Base-by-base conservation (phyloP, 495 filamentous ascomycete genomes). In the Penicillium pancosmium region DNA sequence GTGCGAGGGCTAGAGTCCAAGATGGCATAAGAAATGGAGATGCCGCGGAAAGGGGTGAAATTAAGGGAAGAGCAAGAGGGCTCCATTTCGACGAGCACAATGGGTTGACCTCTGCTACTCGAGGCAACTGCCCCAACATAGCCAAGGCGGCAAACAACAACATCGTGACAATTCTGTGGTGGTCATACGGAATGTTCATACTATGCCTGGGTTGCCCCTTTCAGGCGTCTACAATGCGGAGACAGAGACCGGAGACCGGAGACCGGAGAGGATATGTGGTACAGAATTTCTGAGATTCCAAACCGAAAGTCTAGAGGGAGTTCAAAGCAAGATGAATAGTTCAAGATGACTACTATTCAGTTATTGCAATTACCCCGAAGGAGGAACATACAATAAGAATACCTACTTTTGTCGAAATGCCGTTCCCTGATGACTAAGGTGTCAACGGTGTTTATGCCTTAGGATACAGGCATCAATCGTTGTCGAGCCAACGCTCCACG, bases 401-500 rank as follows among this genome's bases (percentile, higher is more conserved):
- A 31, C 1, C 1, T 31, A 2, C n/a, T n/a, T n/a, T n/a, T n/a
- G n/a, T n/a, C n/a, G n/a, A n/a, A n/a, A 23, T 23, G 27, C 8
- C 8, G 27, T 31, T 7, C 27, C 27, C 27, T 8, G 52, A 50
- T 65, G 62, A 65, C 60, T 59, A 56, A 55, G 49, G 0, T 27
- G 12, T n/a, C 31, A 50, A 56, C 36, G 55, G 46, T n/a, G 50
- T 57, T n/a, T 8, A 8, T 61, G 62, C 65, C 62, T 68, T 8
- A 7, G 4, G 2, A 0, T 31, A 1, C 27, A 31, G 27, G 8
- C 27, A 31, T 31, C 27, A 46, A 50, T 55, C 53, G 77, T 80
- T 78, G 74, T 69, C 77, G 64, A 67, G 77, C 69, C 77, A 78
- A 80, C 77, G 15, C 18, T 2, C 8, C 6, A 19, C 66, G 52